phyloP scores from a whole-genome alignment of 257 asterid genomes.

The Agastache rugosa region DNA sequence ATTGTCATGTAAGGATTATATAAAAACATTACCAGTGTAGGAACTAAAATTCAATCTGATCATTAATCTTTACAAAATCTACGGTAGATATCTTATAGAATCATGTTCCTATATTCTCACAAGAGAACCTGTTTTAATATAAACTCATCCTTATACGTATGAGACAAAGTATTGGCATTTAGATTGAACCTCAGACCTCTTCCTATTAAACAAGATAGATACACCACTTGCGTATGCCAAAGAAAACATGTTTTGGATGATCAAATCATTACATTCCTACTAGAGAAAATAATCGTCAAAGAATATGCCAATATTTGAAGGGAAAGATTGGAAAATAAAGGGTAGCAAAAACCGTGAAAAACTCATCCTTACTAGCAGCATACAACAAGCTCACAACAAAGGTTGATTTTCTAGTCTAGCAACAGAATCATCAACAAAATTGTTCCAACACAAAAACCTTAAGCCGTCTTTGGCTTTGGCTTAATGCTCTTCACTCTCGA shows the following conservation, averaged over 20 bases:
- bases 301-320: slow-evolving; percentile 20
- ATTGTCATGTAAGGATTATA: too few relatives aligned
- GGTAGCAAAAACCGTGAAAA: slow-evolving; percentile 8
- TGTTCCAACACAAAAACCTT: slow-evolving; percentile 32
- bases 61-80: too few relatives aligned
- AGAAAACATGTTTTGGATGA: not conserved
- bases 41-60: too few relatives aligned
- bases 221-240: not conserved
- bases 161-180: too few relatives aligned
- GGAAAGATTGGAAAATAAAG: not conserved
- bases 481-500: slow-evolving; percentile 85
- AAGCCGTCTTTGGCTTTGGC: slow-evolving; percentile 73
- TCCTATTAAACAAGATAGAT: too few relatives aligned
- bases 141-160: too few relatives aligned
- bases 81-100: too few relatives aligned
- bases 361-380: slow-evolving; percentile 24
- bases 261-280: slow-evolving; percentile 21
- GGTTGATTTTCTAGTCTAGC: slow-evolving; percentile 38
- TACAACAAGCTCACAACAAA: slow-evolving; percentile 26
- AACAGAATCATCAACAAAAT: slow-evolving; percentile 46
- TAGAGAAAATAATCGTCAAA: slow-evolving; percentile 23
- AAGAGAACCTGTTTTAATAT: too few relatives aligned
- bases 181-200: too few relatives aligned
- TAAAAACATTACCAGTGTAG: too few relatives aligned
- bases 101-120: too few relatives aligned